phyloP scores from a whole-genome alignment of 176 grass and related monocot genomes.

The Oryza officinalis region DNA sequence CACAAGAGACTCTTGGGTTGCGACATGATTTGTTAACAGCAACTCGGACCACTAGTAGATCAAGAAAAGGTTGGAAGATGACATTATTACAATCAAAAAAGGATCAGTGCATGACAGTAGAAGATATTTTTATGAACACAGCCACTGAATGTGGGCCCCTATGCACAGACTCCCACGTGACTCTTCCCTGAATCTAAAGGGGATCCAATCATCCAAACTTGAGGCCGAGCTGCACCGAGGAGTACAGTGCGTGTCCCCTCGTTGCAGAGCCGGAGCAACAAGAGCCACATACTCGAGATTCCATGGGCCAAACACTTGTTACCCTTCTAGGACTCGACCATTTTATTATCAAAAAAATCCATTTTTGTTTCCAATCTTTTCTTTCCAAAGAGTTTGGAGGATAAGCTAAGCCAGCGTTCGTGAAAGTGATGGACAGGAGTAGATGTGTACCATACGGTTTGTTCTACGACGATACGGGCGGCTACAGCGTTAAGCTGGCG shows the following conservation, averaged over 20 bases:
- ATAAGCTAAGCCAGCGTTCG: not conserved
- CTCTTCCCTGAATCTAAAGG: not conserved
- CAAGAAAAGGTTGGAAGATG: not conserved
- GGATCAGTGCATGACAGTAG: not conserved
- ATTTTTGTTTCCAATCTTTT: not conserved
- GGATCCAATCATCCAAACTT: slow-evolving; percentile 23
- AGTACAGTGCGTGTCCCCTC: not conserved
- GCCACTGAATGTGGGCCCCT: slow-evolving; percentile 24
- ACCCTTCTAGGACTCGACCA: not conserved
- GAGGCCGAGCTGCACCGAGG: not conserved
- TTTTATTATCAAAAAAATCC: not conserved
- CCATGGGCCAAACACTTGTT: not conserved
- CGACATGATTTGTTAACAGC: not conserved
- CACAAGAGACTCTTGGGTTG: not conserved
- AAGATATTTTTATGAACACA: not conserved
- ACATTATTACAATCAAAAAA: not conserved
- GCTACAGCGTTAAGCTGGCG: not conserved
- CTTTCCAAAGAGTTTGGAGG: slow-evolving; percentile 7
- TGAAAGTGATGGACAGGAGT: not conserved
- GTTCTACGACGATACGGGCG: not conserved
- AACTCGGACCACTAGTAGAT: not conserved
- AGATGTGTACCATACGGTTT: not conserved
- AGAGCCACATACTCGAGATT: slow-evolving; percentile 30
- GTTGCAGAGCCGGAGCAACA: not conserved
- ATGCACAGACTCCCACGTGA: slow-evolving; percentile 24